Percentiles rank a stretch among this genome's conserved stretches.
Conservation (phyloP, 1,139 yeast genomes). For the Taphrina populina region DNA sequence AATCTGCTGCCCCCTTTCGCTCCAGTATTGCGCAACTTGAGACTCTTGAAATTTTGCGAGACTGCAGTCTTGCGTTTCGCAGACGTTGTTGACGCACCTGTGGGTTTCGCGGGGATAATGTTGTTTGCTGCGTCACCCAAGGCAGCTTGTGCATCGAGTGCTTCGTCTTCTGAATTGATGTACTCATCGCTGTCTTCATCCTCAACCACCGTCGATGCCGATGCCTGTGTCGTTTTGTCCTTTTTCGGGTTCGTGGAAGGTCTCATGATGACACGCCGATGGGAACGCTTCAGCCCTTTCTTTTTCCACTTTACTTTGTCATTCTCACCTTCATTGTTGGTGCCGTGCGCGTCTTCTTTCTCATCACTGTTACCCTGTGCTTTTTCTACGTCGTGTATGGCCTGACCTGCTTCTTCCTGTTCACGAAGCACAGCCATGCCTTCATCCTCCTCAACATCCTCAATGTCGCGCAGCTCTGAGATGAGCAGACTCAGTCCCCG, state of each 20-base stretch:
- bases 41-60: slow-evolving; percentile 26
- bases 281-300: slow-evolving; percentile 25
- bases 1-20: slow-evolving; percentile 28
- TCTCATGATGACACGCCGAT: slow-evolving; percentile 30
- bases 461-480: slow-evolving; percentile 18
- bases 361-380: neutral
- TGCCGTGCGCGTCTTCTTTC: neutral
- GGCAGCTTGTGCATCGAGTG: slow-evolving; percentile 9
- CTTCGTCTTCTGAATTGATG: slow-evolving; percentile 23
- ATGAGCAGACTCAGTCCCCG: slow-evolving; percentile 19
- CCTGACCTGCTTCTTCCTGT: slow-evolving; percentile 10
- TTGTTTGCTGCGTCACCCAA: neutral
- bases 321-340: neutral
- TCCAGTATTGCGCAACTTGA: slow-evolving; percentile 29
- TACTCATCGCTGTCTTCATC: slow-evolving; percentile 28
- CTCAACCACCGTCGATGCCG: too few species aligned
- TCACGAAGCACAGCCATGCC: slow-evolving; percentile 27
- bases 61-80: slow-evolving; percentile 7
- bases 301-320: slow-evolving; percentile 30
- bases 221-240: neutral
- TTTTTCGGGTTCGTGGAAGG: slow-evolving; percentile 11
- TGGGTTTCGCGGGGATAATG: neutral
- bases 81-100: neutral
- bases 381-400: neutral
- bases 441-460: slow-evolving; percentile 27